These are phyloP conservation scores for Arabidopsis lyrata DNA, from an alignment of 441 rosid genomes.

Conservation along the genomic window DNA sequence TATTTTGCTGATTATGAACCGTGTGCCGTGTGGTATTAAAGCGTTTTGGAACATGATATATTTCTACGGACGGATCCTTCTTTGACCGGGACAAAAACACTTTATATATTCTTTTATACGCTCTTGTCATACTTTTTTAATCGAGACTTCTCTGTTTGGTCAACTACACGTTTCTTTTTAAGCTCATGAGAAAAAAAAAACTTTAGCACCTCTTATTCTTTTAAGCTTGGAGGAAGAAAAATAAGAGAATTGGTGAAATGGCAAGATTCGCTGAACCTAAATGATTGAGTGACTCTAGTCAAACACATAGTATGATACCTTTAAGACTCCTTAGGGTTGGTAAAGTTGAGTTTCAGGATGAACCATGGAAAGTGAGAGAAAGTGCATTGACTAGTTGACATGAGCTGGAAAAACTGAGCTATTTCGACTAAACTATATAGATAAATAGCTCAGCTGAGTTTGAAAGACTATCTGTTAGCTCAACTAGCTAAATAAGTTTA, in stretches of 20 bases:
- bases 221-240: background rate
- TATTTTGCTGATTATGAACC: background rate
- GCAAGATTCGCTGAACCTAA: background rate
- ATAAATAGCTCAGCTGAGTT: too few species aligned
- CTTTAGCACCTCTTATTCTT: too few species aligned
- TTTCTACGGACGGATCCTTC: background rate
- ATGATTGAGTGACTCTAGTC: background rate
- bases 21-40: background rate
- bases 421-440: too few species aligned
- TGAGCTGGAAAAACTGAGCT: too few species aligned
- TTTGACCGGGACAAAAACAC: constrained; percentile 3
- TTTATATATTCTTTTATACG: background rate
- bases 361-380: background rate
- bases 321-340: background rate
- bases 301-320: background rate
- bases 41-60: background rate
- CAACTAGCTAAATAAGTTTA: too few species aligned
- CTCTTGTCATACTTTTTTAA: background rate
- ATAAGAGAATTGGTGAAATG: background rate
- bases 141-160: background rate
- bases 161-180: background rate
- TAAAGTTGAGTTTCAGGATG: background rate
- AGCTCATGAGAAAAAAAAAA: too few species aligned
- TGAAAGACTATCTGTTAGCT: too few species aligned
- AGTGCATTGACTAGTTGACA: too few species aligned